Evolutionary conservation across 208 protist species (phyloP).

Genomic region (Strigomonas galati): DNA sequence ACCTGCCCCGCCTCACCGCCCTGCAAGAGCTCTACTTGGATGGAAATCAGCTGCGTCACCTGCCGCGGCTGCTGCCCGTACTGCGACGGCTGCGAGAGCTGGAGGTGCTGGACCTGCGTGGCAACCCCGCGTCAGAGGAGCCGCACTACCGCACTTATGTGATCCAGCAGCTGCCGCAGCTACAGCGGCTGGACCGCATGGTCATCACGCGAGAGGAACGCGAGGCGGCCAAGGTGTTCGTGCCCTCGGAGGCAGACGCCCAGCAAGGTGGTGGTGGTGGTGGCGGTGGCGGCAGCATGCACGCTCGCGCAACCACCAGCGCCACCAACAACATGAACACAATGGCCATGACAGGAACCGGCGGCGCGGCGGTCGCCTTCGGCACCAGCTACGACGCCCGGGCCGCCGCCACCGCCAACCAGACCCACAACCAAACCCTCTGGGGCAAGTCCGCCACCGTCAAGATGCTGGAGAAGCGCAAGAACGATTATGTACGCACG

Average conservation of each 20-base stretch:
- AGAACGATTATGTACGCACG: neutral
- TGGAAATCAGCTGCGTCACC: slow-evolving; percentile 34
- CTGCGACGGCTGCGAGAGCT: slow-evolving; percentile 24
- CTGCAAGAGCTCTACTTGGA: slow-evolving; percentile 44
- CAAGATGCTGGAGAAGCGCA: neutral
- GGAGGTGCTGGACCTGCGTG: slow-evolving; percentile 35
- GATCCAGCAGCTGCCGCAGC: slow-evolving; percentile 31
- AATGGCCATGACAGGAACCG: neutral
- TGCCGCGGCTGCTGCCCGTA: neutral
- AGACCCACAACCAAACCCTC: neutral
- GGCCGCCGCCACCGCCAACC: neutral
- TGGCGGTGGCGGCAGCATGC: neutral
- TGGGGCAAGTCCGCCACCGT: slow-evolving; percentile 1
- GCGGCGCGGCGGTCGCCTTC: slow-evolving; percentile 6
- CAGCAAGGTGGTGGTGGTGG: neutral
- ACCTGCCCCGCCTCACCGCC: slow-evolving; percentile 23
- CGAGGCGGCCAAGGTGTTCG: slow-evolving; percentile 17
- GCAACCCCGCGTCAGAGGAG: slow-evolving; percentile 52
- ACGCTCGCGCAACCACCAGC: neutral
- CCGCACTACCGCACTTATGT: slow-evolving; percentile 40
- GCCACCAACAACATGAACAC: neutral
- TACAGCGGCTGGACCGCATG: slow-evolving; percentile 46
- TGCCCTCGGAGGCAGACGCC: neutral
- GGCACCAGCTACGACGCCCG: neutral
- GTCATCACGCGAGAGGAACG: slow-evolving; percentile 39